Base-by-base conservation (phyloP, 192 early-diverging fungal genomes). In the Coemansia asiatica region DNA sequence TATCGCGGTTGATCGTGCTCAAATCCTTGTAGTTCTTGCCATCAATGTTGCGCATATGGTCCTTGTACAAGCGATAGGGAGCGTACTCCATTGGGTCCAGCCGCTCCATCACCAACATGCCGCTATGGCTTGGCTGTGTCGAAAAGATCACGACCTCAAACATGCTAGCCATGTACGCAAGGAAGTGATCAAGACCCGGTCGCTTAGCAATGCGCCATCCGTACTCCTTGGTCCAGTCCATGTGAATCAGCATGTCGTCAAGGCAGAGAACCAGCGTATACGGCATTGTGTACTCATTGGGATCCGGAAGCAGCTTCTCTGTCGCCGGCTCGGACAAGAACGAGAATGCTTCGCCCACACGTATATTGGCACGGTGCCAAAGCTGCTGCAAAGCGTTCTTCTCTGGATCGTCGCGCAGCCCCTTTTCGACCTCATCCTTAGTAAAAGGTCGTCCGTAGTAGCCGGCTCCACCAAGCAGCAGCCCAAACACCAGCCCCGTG, bases 91-190 rank as follows among this genome's bases (percentile, higher is more conserved):
- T 87, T 56, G 95, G 93, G 69, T 99, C 97, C 13, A 99, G 75
- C 64, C 92, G 90, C 56, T 91, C 89, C 66, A 96, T 69, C 47
- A 98, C 88, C 27, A 92, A 90, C 61, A 87, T 79, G 33, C 92
- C 97, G 71, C 90, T 67, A 72, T 92, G 87, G 65, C 87, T 81
- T 12, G 88, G 90, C 68, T 94, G 90, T 40, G 87, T 94, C 27
- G 97, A 95, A 69, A 95, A 97, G 21, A 99, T 87, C 23, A 99
- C 95, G 56, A 98, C 87, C 84, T 99, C 97, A 77, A 87, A 99
- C 78, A 93, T 90, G 69, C 90, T 89, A 63, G 88, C 87, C 64
- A 98, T 79, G 75, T 95, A 94, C 58, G 90, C 87, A 25, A 99
- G 69, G 72, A 99, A 96, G 71, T 97, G 92, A 59, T 99, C 96